Conservation (phyloP, 2,329 filamentous ascomycete species). For the Daldinia sp. region DNA sequence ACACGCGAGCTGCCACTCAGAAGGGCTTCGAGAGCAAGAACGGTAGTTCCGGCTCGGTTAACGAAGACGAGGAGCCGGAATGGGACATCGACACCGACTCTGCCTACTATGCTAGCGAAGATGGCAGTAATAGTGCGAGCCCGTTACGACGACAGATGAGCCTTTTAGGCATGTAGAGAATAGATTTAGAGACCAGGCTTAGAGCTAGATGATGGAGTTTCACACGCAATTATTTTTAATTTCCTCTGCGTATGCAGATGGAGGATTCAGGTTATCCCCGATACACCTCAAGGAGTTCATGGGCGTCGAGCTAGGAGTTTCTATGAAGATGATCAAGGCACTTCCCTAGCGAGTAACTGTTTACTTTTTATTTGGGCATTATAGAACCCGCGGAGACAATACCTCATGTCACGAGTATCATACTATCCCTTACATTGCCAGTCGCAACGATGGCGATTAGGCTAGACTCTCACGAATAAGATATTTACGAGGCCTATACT, state of each 20-base stretch:
- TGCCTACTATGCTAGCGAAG: conserved; percentile 77
- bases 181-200: conserved; percentile 36
- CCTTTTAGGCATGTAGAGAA: conserved; percentile 70
- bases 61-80: conserved; percentile 69
- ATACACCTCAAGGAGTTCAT: conserved; percentile 36
- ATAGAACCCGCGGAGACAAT: conserved; percentile 11
- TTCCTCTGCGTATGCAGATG: conserved; percentile 15
- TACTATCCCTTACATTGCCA: conserved; percentile 23
- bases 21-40: conserved; percentile 80
- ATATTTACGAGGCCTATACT: conserved; percentile 25
- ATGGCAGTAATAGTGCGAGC: conserved; percentile 75
- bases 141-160: conserved; percentile 80
- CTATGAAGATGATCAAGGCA: conserved; percentile 12
- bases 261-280: conserved; percentile 23
- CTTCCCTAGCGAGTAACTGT: conserved; percentile 12
- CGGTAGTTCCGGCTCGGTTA: conserved; percentile 57
- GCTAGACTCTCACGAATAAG: conserved; percentile 30
- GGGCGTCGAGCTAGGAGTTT: conserved; percentile 26
- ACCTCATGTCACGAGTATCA: conserved; percentile 16
- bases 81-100: conserved; percentile 98
- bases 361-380: conserved; percentile 24
- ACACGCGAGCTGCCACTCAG: conserved; percentile 90
- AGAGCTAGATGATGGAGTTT: conserved; percentile 34
- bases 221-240: conserved; percentile 16
- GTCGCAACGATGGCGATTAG: conserved; percentile 35